Base-by-base conservation (phyloP, 139 green algal species). In the Trebouxia sp. region DNA sequence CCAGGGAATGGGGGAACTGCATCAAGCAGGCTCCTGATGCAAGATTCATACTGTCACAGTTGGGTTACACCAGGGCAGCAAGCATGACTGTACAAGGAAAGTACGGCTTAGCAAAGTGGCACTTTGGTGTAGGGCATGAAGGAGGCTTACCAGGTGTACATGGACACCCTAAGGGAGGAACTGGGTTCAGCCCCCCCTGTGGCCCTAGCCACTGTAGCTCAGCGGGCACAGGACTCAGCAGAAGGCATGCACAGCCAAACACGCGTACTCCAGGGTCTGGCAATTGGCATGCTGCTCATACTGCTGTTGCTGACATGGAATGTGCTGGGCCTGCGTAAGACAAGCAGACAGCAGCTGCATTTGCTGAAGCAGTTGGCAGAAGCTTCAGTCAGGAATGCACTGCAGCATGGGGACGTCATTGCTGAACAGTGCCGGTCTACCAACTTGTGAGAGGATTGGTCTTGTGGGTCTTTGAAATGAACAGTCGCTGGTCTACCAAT, bases 171-270 rank as follows among this genome's bases (percentile, higher is more conserved):
- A 11, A 53, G 74, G 24, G 45, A 32, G 28, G 42, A 79, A 35
- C 74, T 79, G 74, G 74, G 74, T 3, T 66, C 47, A 30, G 74
- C 74, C 47, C 47, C 74, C 24, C 74, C 74, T 30, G 47, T 55
- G 11, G 17, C 74, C 14, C 24, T 45, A 8, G 45, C 42, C 30
- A 65, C 74, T 11, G 50, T 65, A 32, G 74, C 45, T 17, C 74
- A 79, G 30, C 42, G 50, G 37, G 74, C 45, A 47, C 42, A 79
- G 47, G 74, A 51, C n/a, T 77, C 69, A 77, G 69, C 41, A 24
- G 43, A 55, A 48, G 69, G 69, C 41, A 56, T 77, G n/a, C 41
- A 55, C 41, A 77, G 69, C 39, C 38, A 51, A n/a, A 77, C 41
- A 39, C 39, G 69, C 35, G 15, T 51, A 24, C 42, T 56, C 9